These are phyloP conservation scores for Ceratocystis cacaofunesta DNA, from an alignment of 2,329 filamentous ascomycete genomes.

Conservation along the genomic window DNA sequence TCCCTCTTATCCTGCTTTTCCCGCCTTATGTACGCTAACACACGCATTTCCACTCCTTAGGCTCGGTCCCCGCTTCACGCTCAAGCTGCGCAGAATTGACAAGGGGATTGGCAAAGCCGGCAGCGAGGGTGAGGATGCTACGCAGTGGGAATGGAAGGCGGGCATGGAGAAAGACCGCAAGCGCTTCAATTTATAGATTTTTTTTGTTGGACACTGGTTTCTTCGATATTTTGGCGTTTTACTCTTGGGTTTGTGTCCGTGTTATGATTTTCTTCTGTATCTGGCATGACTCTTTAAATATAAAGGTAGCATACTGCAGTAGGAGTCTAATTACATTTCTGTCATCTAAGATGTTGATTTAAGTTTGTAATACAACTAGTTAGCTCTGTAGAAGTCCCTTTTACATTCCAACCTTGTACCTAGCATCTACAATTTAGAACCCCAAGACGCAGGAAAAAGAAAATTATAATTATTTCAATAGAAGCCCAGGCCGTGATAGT, in stretches of 20 bases:
- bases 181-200: constrained; percentile 66
- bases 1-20: not conserved
- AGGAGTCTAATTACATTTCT: not conserved
- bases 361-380: too few relatives aligned
- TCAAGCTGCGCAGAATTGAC: constrained; percentile 83
- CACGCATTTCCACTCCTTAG: not conserved
- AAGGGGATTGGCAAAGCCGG: constrained; percentile 64
- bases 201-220: constrained; percentile 12
- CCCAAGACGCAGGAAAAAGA: too few relatives aligned
- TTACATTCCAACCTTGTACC: too few relatives aligned
- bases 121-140: constrained; percentile 54
- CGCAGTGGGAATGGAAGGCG: constrained; percentile 94
- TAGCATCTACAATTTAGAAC: too few relatives aligned
- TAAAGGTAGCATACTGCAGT: constrained; percentile 8
- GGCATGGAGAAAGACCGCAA: constrained; percentile 90
- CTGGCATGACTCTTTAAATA: not conserved
- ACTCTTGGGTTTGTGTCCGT: not conserved
- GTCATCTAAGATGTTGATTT: not conserved
- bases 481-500: too few relatives aligned
- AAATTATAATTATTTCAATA: too few relatives aligned
- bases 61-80: constrained; percentile 51
- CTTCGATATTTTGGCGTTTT: not conserved
- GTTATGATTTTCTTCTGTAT: not conserved
- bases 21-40: not conserved
- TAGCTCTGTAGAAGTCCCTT: too few relatives aligned